Conservation (phyloP, 2,329 filamentous ascomycete species). For the Tympanopsis confertula region DNA sequence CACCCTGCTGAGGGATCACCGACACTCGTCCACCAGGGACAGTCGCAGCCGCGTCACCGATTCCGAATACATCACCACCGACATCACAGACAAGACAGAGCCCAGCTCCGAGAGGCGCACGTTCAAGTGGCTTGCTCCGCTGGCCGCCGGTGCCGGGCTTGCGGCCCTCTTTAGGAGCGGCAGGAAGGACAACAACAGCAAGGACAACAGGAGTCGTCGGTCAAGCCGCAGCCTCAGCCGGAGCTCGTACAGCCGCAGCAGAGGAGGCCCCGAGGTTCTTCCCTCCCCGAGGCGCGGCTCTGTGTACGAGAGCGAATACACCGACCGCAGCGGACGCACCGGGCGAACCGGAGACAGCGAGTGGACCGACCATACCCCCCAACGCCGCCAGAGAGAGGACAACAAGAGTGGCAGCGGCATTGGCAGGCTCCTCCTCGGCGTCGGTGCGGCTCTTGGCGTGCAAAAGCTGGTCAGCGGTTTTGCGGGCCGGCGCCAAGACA, state of each 20-base stretch:
- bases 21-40: constrained; percentile 13
- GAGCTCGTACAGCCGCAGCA: constrained; percentile 20
- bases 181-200: constrained; percentile 22
- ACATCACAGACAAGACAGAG: constrained; percentile 18
- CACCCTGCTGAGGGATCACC: constrained; percentile 26
- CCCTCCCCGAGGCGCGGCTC: constrained; percentile 38
- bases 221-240: constrained; percentile 26
- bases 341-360: constrained; percentile 18
- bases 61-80: constrained; percentile 22
- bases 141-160: constrained; percentile 38
- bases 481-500: constrained; percentile 37
- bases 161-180: constrained; percentile 32
- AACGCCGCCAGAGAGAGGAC: constrained; percentile 9
- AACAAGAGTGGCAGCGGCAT: constrained; percentile 38
- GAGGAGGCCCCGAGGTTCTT: constrained; percentile 33
- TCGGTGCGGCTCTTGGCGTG: constrained; percentile 50
- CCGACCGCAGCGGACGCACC: constrained; percentile 48
- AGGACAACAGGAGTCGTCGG: constrained; percentile 9
- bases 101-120: constrained; percentile 16
- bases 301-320: constrained; percentile 46
- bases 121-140: constrained; percentile 35
- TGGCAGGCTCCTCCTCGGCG: constrained; percentile 45
- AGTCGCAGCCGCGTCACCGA: constrained; percentile 25
- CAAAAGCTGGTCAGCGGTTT: constrained; percentile 48
- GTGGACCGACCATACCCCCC: not conserved